phyloP scores from a whole-genome alignment of 306 rosid genomes.

The Glycine tomentella region DNA sequence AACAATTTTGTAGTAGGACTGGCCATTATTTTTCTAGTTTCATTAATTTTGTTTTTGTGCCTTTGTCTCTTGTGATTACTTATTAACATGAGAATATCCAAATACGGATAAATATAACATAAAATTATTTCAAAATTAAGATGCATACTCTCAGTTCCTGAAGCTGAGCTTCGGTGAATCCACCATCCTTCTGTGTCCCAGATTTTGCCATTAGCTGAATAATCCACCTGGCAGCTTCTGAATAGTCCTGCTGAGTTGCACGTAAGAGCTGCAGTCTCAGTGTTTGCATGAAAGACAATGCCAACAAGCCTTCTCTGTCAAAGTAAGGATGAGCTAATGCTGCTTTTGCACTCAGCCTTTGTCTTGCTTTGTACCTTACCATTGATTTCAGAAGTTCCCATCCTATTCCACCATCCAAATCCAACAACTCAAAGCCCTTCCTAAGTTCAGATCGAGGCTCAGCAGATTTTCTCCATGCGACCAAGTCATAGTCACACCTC shows the following conservation, averaged over 20 bases:
- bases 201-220: slow-evolving; percentile 88
- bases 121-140: slow-evolving; percentile 9
- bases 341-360: slow-evolving; percentile 89
- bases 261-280: slow-evolving; percentile 78
- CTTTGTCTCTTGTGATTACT: background rate
- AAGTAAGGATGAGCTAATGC: slow-evolving; percentile 94
- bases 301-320: slow-evolving; percentile 81
- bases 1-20: no score
- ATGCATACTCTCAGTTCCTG: slow-evolving; percentile 70
- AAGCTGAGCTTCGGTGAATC: slow-evolving; percentile 97
- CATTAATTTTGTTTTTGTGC: background rate
- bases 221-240: slow-evolving; percentile 90
- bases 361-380: slow-evolving; percentile 86
- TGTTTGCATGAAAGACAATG: slow-evolving; percentile 82
- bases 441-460: slow-evolving; percentile 84
- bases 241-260: slow-evolving; percentile 86
- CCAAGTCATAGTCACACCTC: slow-evolving; percentile 91
- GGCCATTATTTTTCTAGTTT: no score
- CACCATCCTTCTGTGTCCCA: slow-evolving; percentile 85
- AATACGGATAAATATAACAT: background rate
- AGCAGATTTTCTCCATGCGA: slow-evolving; percentile 73
- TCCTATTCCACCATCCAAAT: slow-evolving; percentile 76
- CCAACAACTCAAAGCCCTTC: slow-evolving; percentile 87
- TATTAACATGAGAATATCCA: background rate
- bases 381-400: slow-evolving; percentile 96